Evolutionary conservation across 768 basidiomycete genomes (phyloP).

Genomic region (Termitomyces sp.): DNA sequence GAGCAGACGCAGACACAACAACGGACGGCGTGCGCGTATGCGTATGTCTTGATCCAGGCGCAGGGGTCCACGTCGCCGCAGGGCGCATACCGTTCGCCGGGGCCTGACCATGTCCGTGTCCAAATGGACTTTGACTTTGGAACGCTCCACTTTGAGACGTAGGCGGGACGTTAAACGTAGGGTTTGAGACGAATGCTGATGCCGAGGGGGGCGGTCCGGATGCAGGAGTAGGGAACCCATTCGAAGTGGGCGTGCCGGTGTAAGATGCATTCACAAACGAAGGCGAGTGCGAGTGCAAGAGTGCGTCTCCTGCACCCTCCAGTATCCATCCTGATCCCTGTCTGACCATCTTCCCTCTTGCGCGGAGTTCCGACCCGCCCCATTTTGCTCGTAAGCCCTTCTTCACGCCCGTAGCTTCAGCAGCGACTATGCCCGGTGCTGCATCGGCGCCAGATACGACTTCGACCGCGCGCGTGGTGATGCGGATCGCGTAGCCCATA

Average conservation of each 20-base stretch:
- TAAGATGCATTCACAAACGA: conserved; percentile 29
- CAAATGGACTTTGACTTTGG: conserved; percentile 11
- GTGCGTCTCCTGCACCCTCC: conserved; percentile 30
- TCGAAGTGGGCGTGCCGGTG: conserved; percentile 25
- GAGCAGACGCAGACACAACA: not conserved
- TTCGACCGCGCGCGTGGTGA: conserved; percentile 60
- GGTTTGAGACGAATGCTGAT: not conserved
- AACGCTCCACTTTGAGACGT: conserved; percentile 5
- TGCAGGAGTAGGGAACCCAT: conserved; percentile 17
- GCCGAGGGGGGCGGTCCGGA: conserved; percentile 6
- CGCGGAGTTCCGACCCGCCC: conserved; percentile 58
- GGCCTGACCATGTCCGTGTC: not conserved
- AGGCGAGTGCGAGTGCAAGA: conserved; percentile 17
- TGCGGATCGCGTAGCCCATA: conserved; percentile 68
- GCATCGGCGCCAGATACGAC: conserved; percentile 53
- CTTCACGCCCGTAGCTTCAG: conserved; percentile 56
- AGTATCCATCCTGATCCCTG: conserved; percentile 59
- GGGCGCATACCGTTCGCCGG: conserved; percentile 11
- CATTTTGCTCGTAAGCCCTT: conserved; percentile 58
- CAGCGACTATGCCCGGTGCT: conserved; percentile 51
- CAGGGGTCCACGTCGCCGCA: conserved; percentile 12
- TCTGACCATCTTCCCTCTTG: conserved; percentile 49
- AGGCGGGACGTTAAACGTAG: not conserved
- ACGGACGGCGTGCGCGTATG: not conserved
- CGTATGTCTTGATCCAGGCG: conserved; percentile 2